These are phyloP conservation scores for Leishmania martiniquensis DNA, from an alignment of 208 protist species.

Conservation along the genomic window DNA sequence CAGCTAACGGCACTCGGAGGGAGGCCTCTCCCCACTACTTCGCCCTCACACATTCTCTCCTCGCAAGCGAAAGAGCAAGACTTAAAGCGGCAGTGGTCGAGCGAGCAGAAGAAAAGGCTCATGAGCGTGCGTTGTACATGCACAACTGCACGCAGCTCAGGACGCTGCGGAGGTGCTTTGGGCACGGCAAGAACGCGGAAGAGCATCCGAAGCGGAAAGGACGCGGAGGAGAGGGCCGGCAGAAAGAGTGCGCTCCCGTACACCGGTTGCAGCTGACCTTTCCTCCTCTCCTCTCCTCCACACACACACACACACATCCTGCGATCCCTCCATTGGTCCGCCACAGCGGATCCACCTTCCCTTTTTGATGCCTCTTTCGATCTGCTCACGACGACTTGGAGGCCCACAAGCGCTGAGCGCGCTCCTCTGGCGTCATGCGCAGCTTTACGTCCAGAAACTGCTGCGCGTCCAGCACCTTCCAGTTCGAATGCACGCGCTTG, in stretches of 20 bases:
- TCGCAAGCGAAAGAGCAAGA: neutral
- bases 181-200: neutral
- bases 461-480: constrained; percentile 74
- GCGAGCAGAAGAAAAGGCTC: neutral
- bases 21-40: no score
- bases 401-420: constrained; percentile 32
- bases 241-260: neutral
- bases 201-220: neutral
- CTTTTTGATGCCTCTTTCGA: neutral
- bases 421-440: constrained; percentile 51
- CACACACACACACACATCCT: no score
- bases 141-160: neutral
- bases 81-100: neutral
- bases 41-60: neutral
- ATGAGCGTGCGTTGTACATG: neutral
- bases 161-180: no score
- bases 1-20: no score
- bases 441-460: constrained; percentile 75
- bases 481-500: constrained; percentile 71
- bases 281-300: neutral
- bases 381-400: neutral
- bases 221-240: neutral
- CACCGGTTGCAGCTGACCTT: no score
- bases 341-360: neutral
- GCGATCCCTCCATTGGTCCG: neutral